A percentile compares a stretch with the other conserved stretches of the same genome.
These are phyloP conservation scores for Euphorbia pulcherrima DNA, from an alignment of 345 rosid species.

Conservation along the genomic window DNA sequence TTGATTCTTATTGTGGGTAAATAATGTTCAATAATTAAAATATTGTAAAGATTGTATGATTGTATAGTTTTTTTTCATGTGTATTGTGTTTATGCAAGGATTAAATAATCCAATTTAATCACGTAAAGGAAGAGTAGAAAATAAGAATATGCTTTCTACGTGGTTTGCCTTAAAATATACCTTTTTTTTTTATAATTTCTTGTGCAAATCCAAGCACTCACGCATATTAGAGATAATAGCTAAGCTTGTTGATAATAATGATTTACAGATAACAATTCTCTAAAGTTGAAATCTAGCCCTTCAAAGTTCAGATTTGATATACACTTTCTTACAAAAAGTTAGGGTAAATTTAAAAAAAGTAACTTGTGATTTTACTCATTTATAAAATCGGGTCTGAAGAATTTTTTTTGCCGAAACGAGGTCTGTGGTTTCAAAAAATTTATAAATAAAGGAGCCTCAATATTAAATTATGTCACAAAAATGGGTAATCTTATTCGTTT, in stretches of 20 bases:
- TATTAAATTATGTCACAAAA: too few relatives aligned
- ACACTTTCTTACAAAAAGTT: too few relatives aligned
- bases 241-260: background rate
- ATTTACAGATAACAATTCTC: too few relatives aligned
- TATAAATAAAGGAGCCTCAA: too few relatives aligned
- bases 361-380: too few relatives aligned
- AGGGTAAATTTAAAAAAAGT: too few relatives aligned
- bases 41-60: background rate
- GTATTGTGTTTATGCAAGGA: background rate
- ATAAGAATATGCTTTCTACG: background rate
- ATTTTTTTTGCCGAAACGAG: too few relatives aligned
- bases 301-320: too few relatives aligned
- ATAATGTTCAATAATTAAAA: background rate
- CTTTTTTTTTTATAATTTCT: background rate
- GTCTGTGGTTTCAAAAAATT: too few relatives aligned
- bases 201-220: background rate
- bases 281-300: too few relatives aligned
- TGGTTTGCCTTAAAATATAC: constrained; percentile 4
- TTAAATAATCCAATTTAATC: constrained; percentile 1
- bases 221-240: background rate
- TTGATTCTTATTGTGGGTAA: background rate
- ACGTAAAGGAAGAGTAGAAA: background rate
- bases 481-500: too few relatives aligned
- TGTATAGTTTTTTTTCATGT: background rate
- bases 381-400: too few relatives aligned